Evolutionary conservation across 2,329 filamentous ascomycete genomes (phyloP).

Genomic region (Claviceps africana): DNA sequence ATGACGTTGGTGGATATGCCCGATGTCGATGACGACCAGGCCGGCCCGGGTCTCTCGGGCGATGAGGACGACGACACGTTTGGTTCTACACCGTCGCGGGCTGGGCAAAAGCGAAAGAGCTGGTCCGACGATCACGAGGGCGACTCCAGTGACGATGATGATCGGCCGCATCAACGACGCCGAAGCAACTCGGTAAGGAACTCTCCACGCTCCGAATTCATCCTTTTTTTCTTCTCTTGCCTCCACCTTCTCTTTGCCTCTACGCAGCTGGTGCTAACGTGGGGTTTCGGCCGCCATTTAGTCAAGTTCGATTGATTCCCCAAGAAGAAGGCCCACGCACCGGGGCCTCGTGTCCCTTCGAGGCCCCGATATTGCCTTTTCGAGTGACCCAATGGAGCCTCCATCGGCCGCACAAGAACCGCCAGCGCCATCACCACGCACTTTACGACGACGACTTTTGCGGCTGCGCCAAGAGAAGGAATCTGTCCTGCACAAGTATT

Average conservation of each 20-base stretch:
- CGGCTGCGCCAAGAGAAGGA: constrained; percentile 68
- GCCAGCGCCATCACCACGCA: constrained; percentile 54
- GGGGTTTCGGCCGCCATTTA: constrained; percentile 15
- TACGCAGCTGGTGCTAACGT: neutral
- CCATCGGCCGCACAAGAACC: constrained; percentile 45
- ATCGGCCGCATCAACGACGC: constrained; percentile 63
- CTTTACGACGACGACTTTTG: constrained; percentile 58
- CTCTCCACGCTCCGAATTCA: neutral
- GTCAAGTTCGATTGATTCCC: constrained; percentile 54
- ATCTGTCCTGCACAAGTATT: constrained; percentile 63
- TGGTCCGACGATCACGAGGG: constrained; percentile 59
- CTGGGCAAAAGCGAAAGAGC: constrained; percentile 64
- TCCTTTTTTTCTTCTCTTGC: no score
- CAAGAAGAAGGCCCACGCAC: constrained; percentile 43
- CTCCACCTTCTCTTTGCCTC: neutral
- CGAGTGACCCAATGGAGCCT: constrained; percentile 35
- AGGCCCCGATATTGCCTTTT: constrained; percentile 31
- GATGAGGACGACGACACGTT: constrained; percentile 40
- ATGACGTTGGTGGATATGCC: constrained; percentile 82
- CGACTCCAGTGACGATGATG: constrained; percentile 58
- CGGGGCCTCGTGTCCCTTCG: constrained; percentile 45
- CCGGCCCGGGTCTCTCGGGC: constrained; percentile 44
- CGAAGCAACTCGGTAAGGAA: constrained; percentile 70
- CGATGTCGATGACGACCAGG: constrained; percentile 62
- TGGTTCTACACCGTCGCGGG: constrained; percentile 23